phyloP scores from a whole-genome alignment of 441 rosid species.

The Iberis amara region DNA sequence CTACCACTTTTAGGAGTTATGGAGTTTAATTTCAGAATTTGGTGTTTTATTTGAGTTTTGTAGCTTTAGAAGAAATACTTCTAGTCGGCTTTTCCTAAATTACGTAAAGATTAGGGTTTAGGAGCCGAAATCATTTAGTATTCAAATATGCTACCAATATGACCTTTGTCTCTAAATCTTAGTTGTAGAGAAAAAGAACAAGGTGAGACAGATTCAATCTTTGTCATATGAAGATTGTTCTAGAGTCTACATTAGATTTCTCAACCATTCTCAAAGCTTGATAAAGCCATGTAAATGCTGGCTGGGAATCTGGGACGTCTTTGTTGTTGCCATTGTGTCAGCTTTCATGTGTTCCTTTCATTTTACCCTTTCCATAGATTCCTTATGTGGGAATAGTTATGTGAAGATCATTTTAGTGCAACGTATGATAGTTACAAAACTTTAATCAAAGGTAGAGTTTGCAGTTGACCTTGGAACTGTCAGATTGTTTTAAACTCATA shows the following conservation, averaged over 20 bases:
- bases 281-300: slow-evolving; percentile 6
- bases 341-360: slow-evolving; percentile 6
- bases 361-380: slow-evolving; percentile 1
- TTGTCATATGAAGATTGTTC: neutral
- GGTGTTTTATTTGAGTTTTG: neutral
- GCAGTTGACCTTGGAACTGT: neutral
- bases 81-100: neutral
- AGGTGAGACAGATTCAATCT: slow-evolving; percentile 8
- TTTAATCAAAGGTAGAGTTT: slow-evolving; percentile 5
- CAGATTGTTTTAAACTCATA: too few relatives aligned
- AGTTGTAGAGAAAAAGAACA: slow-evolving; percentile 1
- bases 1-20: neutral
- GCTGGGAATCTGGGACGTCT: neutral
- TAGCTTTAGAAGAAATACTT: neutral
- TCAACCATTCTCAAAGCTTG: too few relatives aligned
- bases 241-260: neutral
- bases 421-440: neutral
- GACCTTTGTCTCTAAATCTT: slow-evolving; percentile 6
- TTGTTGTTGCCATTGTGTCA: slow-evolving; percentile 9
- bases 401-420: neutral
- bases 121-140: slow-evolving; percentile 3
- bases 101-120: slow-evolving; percentile 13
- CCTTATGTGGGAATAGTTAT: neutral
- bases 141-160: slow-evolving; percentile 5
- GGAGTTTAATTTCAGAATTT: neutral